Percentiles rank a stretch among this genome's conserved stretches.
Conservation (phyloP, 164 flowering plant genomes). For the Liriodendron chinense region DNA sequence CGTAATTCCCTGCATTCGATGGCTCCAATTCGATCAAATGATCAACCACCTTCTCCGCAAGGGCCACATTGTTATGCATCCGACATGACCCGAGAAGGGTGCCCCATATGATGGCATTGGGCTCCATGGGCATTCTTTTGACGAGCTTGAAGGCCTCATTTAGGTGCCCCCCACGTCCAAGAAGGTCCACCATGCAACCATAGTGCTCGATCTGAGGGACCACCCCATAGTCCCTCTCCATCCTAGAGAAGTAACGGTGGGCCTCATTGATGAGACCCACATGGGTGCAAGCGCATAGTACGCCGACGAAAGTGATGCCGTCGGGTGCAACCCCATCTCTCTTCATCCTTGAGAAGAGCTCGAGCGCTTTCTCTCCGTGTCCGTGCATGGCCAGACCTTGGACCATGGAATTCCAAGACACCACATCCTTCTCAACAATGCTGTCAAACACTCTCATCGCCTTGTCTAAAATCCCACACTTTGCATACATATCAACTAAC, state of each 20-base stretch:
- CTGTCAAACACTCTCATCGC: constrained; percentile 47
- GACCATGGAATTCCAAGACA: constrained; percentile 78
- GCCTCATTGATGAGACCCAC: constrained; percentile 24
- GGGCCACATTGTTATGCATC: constrained; percentile 41
- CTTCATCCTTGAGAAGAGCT: constrained; percentile 43
- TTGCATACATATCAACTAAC: constrained; percentile 81
- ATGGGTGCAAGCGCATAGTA: constrained; percentile 25
- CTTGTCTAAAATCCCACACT: constrained; percentile 59
- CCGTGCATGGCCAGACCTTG: constrained; percentile 83
- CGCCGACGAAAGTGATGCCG: constrained; percentile 24
- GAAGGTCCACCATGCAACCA: constrained; percentile 33
- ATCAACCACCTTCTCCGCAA: constrained; percentile 53
- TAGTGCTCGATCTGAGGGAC: constrained; percentile 29
- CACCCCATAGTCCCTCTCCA: constrained; percentile 34
- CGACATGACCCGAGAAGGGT: constrained; percentile 37
- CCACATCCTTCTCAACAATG: constrained; percentile 48
- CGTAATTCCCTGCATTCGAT: constrained; percentile 48
- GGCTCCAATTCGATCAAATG: constrained; percentile 42
- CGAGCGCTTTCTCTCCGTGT: constrained; percentile 42
- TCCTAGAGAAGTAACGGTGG: constrained; percentile 17
- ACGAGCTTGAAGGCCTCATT: constrained; percentile 26
- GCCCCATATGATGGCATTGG: constrained; percentile 62
- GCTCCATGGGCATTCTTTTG: constrained; percentile 28
- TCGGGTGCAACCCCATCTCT: constrained; percentile 37
- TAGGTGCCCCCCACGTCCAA: constrained; percentile 25